A percentile compares a stretch with the other conserved stretches of the same genome.
phyloP scores from a whole-genome alignment of 768 basidiomycete genomes.

The Termitomyces sp. region DNA sequence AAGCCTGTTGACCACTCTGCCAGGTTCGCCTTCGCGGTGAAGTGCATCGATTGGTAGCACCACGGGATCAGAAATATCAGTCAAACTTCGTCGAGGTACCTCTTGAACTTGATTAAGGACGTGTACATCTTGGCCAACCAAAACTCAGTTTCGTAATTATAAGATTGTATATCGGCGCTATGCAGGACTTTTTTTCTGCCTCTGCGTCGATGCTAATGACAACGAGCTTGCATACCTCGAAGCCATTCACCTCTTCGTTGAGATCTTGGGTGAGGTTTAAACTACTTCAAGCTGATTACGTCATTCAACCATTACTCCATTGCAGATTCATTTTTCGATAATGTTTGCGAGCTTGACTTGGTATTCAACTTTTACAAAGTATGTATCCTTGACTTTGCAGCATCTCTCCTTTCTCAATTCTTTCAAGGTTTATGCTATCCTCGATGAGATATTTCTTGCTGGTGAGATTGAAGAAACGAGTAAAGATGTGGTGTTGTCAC shows the following conservation, averaged over 20 bases:
- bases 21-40: slow-evolving; percentile 93
- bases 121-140: slow-evolving; percentile 6
- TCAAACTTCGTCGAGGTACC: slow-evolving; percentile 97
- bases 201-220: slow-evolving; percentile 97
- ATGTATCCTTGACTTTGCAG: slow-evolving; percentile 2
- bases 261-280: slow-evolving; percentile 77
- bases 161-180: slow-evolving; percentile 97
- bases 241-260: slow-evolving; percentile 97
- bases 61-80: slow-evolving; percentile 97
- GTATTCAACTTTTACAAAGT: slow-evolving; percentile 99
- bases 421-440: slow-evolving; percentile 87
- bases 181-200: slow-evolving; percentile 95
- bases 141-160: slow-evolving; percentile 86
- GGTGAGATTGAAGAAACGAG: slow-evolving; percentile 98
- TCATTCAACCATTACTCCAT: slow-evolving; percentile 2
- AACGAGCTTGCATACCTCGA: slow-evolving; percentile 97
- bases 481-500: slow-evolving; percentile 89
- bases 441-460: slow-evolving; percentile 97
- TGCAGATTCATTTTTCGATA: slow-evolving; percentile 95
- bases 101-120: neutral
- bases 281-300: neutral
- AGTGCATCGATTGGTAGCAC: slow-evolving; percentile 93
- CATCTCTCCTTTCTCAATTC: neutral
- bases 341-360: slow-evolving; percentile 95
- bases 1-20: neutral